Base-by-base conservation (phyloP, 2,329 filamentous ascomycete genomes). In the Arthrinium phaeospermum region DNA sequence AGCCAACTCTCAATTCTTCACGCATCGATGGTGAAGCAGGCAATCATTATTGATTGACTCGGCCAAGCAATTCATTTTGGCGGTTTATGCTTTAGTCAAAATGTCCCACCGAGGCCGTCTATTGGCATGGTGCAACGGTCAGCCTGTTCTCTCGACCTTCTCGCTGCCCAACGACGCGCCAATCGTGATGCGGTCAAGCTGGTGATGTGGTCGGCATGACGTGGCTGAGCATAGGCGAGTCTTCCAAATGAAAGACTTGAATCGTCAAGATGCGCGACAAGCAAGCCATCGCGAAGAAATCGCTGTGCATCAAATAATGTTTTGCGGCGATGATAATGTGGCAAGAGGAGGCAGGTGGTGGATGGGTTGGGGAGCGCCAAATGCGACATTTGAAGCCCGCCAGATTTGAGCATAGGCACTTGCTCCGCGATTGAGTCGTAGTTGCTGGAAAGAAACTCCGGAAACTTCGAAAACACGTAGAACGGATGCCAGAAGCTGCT, bases 401-500 rank as follows among this genome's bases (percentile, higher is more conserved):
- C 57, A 41, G 19, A 22, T 64, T n/a, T 41, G 57, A 41, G 34
- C 30, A 64, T 34, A 64, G 30, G 19, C 57, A 41, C 57, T 64
- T 41, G 57, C 30, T 57, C n/a, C 49, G 49, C 67, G 30, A 27
- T 79, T 77, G 76, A 79, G 76, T 79, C 77, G 71, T 80, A 79
- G 76, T 79, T 79, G 74, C 75, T 71, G 76, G 71, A 75, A 71
- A 37, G 72, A 72, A 75, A 74, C 71, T 67, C 46, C 27, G 67
- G 75, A 74, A 77, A 74, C 57, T 71, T 69, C 68, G 71, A 75
- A 74, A 74, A 73, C 67, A 71, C 67, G 69, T 30, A 57, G 27
- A 75, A 46, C 4, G 14, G 49, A 71, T 71, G 34, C 47, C 72
- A 72, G 70, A 47, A 69, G 19, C 70, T 34, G 61, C 71, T 72